Base-by-base conservation (phyloP, 164 flowering plant genomes). In the Chimonanthus salicifolius region DNA sequence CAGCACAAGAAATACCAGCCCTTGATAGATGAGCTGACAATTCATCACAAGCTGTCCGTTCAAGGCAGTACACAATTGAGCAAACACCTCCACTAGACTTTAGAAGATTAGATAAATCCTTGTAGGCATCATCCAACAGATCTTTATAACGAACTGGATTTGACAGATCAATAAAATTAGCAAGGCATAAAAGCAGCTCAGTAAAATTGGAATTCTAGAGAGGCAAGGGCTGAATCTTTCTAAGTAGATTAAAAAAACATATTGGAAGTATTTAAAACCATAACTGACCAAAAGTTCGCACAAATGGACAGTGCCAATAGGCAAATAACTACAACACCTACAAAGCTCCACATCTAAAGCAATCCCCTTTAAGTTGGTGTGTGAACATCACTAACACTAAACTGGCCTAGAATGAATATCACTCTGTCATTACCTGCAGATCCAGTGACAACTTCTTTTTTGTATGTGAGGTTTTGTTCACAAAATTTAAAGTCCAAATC, bases 81-180 rank as follows among this genome's bases (percentile, higher is more conserved):
- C 97, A 92, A 8, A 82, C 83, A 84, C 86, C 80, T 70, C 94
- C 94, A 80, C 71, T 80, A 49, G 92, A 82, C 82, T 84, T 86
- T 11, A 94, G 88, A 62, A 79, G 79, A 80, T 82, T 85, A 51
- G 81, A 85, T 72, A 94, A 72, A 85, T 92, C 97, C 70, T 80
- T 81, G 75, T 87, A 88, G 58, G 82, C 83, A 84, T 94, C 88
- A 74, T 86, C 86, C 80, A 94, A 49, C 74, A 94, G 87, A 83
- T 94, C 98, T 81, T 94, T 92, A 80, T 88, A 94, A 15, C 97
- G 89, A 80, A 94, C 98, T 92, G 97, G 80, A 80, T 62, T 13
- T 33, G 33, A 63, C 63, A 13, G 13, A 64, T 21, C 13, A 44
- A 46, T 1, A 16, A 11, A 16, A 45, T 44, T 70, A 10, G 64